Base-by-base conservation (phyloP, 2,329 filamentous ascomycete species). In the Sarocladium brachiariae region DNA sequence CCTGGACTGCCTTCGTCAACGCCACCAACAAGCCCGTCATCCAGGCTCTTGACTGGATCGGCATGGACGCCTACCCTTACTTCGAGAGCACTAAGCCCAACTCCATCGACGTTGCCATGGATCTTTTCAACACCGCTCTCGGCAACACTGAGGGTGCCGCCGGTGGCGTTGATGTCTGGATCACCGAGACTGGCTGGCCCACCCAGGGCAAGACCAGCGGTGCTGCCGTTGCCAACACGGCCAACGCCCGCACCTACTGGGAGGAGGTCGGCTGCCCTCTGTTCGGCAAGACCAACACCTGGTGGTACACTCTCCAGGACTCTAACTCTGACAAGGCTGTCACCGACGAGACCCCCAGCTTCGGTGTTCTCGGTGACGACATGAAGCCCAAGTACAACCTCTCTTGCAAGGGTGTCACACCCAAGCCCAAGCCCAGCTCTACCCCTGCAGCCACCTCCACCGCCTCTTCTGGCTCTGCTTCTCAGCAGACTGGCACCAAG, bases 141-240 rank as follows among this genome's bases (percentile, higher is more conserved):
- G 68, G 74, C 47, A 73, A 76, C 53, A 87, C 86, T 30, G 66
- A 77, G 55, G 68, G 63, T 14, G 83, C 74, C 39, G 75, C 80
- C 31, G 71, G 75, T 31, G 80, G 78, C 62, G 92, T 90, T 76
- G 73, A 79, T 16, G 78, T 95, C 58, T 93, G 87, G 87, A 78
- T 95, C 55, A 93, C 89, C 24, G 89, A 95, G 76, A 93, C 89
- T 14, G 90, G 90, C 56, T 93, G 87, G 81, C 89, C 90, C 46
- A 81, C 90, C 50, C 81, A 75, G 59, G 90, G 89, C 51, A 70
- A 78, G 56, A 75, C 71, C 1, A 69, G 77, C 54, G 83, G 82
- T 58, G 63, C 78, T 46, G 87, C 81, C 35, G 75, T 85, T 9
- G 74, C 90, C 5, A 83, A 74, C 31, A 55, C 70, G 27, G 70